These are phyloP conservation scores for Cunninghamia lanceolata DNA, from an alignment of 75 land plant genomes.

Conservation along the genomic window DNA sequence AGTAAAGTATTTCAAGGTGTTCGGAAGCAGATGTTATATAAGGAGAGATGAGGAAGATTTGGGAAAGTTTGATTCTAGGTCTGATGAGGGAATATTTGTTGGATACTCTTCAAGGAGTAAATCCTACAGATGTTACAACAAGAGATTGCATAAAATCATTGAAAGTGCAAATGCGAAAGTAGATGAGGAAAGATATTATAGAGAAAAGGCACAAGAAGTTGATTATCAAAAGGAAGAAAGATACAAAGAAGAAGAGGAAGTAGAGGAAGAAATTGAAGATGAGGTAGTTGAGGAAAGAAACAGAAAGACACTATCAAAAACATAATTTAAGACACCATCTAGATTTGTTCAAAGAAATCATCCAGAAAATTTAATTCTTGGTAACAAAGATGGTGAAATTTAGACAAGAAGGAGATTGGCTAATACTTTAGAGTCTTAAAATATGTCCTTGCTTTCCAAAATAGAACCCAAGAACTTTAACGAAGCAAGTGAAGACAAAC, in stretches of 20 bases:
- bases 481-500: neutral
- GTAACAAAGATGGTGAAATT: neutral
- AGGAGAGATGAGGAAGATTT: neutral
- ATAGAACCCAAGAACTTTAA: neutral
- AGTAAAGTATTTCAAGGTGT: neutral
- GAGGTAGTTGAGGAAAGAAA: too few species aligned
- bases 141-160: neutral
- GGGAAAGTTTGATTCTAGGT: neutral
- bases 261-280: too few species aligned
- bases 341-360: neutral
- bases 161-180: neutral
- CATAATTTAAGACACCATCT: too few species aligned
- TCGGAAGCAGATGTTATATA: neutral
- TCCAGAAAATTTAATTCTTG: neutral
- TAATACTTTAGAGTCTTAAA: neutral
- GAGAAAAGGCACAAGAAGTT: neutral
- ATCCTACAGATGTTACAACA: neutral
- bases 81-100: neutral
- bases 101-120: neutral
- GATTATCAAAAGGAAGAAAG: neutral
- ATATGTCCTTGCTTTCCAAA: neutral
- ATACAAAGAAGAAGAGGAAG: neutral
- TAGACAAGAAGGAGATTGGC: neutral
- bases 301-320: too few species aligned
- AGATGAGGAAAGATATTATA: neutral